Evolutionary conservation across 1,284 basidiomycete species (phyloP).

Genomic region (Peniophora sp.): DNA sequence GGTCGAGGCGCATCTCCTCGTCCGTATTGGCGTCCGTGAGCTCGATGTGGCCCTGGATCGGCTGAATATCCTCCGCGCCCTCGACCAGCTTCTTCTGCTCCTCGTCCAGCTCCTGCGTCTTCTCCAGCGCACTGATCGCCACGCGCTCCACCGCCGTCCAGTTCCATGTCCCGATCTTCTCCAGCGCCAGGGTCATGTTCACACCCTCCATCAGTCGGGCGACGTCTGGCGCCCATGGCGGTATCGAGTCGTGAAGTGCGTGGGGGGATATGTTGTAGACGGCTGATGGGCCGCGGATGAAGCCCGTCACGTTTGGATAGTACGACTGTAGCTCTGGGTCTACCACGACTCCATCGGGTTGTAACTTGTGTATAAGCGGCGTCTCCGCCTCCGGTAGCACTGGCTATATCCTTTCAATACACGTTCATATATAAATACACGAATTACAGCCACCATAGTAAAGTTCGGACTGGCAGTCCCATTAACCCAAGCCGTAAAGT

Average conservation of each 20-base stretch:
- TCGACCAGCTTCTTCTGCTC: constrained; percentile 24
- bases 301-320: constrained; percentile 70
- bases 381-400: constrained; percentile 34
- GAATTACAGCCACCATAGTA: constrained; percentile 47
- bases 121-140: constrained; percentile 59
- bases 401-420: constrained; percentile 30
- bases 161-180: constrained; percentile 53
- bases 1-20: constrained; percentile 58
- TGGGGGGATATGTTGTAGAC: constrained; percentile 57
- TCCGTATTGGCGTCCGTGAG: constrained; percentile 40
- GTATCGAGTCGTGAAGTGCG: constrained; percentile 16
- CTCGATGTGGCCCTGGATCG: constrained; percentile 65
- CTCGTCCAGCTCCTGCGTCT: constrained; percentile 26
- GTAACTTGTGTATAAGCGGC: constrained; percentile 43
- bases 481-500: constrained; percentile 71
- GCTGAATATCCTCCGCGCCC: constrained; percentile 41
- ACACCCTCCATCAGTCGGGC: constrained; percentile 36
- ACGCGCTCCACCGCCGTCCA: constrained; percentile 59
- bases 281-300: constrained; percentile 53
- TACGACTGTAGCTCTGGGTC: constrained; percentile 48
- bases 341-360: constrained; percentile 36
- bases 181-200: constrained; percentile 41
- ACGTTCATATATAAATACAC: constrained; percentile 6
- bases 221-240: constrained; percentile 43
- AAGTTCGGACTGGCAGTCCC: constrained; percentile 48